Percentiles rank a stretch among this genome's conserved stretches.
These are phyloP conservation scores for Dalbergia oliveri DNA, from an alignment of 306 rosid species.

Conservation along the genomic window DNA sequence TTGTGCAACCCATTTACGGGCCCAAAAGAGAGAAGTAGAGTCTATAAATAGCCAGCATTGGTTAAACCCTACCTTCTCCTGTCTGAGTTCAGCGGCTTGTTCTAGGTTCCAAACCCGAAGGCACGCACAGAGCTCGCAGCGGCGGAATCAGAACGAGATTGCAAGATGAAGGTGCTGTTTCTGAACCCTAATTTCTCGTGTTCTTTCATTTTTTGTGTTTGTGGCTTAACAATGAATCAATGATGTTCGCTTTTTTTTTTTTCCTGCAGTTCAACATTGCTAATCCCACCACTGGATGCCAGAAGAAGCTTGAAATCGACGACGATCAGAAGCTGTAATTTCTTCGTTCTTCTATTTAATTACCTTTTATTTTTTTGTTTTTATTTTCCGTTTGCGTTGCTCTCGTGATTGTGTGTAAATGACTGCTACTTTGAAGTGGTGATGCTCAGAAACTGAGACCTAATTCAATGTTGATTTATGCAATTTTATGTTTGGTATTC, in stretches of 20 bases:
- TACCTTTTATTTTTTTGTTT: background rate
- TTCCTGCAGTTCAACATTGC: conserved; percentile 49
- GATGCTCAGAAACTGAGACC: background rate
- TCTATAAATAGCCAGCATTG: conserved; percentile 25
- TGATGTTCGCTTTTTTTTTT: background rate
- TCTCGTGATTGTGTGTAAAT: background rate
- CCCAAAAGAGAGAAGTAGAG: conserved; percentile 1
- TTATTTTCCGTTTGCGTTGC: background rate
- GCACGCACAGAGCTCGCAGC: background rate
- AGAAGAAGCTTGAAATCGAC: conserved; percentile 53
- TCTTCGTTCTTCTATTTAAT: background rate
- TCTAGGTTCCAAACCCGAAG: background rate
- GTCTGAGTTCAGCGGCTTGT: background rate
- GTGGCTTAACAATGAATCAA: background rate
- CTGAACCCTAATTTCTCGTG: background rate
- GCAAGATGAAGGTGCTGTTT: conserved; percentile 47
- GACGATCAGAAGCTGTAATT: conserved; percentile 51
- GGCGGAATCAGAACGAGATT: conserved; percentile 36
- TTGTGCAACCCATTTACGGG: background rate
- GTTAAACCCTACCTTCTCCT: conserved; percentile 35
- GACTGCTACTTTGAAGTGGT: background rate
- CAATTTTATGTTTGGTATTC: background rate
- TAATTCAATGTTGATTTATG: background rate
- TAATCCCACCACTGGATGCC: conserved; percentile 53
- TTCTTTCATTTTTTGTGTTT: background rate